phyloP scores from a whole-genome alignment of 805 yeast genomes.

The Yarrowia porcina region DNA sequence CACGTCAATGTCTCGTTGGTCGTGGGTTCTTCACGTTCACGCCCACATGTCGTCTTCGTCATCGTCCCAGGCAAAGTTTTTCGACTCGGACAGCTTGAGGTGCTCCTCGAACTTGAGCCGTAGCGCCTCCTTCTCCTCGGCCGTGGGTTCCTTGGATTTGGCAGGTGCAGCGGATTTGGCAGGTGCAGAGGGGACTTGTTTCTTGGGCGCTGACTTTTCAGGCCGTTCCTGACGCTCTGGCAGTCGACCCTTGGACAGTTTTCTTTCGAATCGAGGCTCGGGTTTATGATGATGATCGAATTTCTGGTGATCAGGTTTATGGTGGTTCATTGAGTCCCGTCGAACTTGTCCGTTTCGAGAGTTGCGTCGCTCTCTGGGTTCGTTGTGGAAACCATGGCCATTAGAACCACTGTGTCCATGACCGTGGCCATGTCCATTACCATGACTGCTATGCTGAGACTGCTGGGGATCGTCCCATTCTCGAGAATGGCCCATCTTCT shows the following conservation, averaged over 20 bases:
- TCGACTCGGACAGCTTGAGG: background rate
- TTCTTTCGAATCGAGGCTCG: background rate
- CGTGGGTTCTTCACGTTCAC: background rate
- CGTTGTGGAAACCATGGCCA: background rate
- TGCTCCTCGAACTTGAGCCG: constrained; percentile 4
- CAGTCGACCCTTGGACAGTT: background rate
- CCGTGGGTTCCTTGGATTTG: background rate
- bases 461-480: constrained; percentile 14
- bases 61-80: constrained; percentile 21
- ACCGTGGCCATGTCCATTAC: background rate
- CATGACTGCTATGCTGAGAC: background rate
- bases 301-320: background rate
- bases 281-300: background rate
- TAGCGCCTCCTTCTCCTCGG: constrained; percentile 9
- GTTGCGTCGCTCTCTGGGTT: background rate
- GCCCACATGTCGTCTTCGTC: constrained; percentile 16
- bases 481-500: background rate
- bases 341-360: constrained; percentile 5
- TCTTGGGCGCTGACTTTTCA: background rate
- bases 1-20: background rate
- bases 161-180: background rate
- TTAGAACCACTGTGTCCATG: background rate
- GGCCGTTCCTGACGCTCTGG: background rate
- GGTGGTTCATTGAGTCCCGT: constrained; percentile 1
- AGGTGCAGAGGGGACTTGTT: background rate